phyloP scores from a whole-genome alignment of 2,329 filamentous ascomycete genomes.

The Lachnellula willkommii region DNA sequence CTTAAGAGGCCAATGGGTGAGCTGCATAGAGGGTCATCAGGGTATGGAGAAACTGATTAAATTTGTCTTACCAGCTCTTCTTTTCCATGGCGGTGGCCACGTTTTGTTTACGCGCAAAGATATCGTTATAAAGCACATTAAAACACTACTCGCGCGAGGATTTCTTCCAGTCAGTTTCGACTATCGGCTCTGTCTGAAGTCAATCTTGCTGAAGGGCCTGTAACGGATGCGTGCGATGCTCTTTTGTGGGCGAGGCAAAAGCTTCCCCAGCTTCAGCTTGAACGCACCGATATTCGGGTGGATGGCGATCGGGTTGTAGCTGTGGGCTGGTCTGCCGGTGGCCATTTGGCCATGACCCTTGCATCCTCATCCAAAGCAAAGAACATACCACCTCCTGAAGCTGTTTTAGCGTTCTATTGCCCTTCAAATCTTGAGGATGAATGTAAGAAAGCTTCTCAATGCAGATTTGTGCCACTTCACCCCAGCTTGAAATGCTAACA shows the following conservation, averaged over 20 bases:
- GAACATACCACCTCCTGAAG: constrained; percentile 36
- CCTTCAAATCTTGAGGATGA: constrained; percentile 37
- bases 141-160: constrained; percentile 34
- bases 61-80: constrained; percentile 30
- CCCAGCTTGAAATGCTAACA: constrained; percentile 4
- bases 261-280: constrained; percentile 29
- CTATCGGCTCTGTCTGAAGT: constrained; percentile 46
- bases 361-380: constrained; percentile 33
- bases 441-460: constrained; percentile 7
- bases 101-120: constrained; percentile 36
- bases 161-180: constrained; percentile 46
- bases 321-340: constrained; percentile 47
- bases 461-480: not conserved
- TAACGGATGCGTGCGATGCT: constrained; percentile 42
- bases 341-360: constrained; percentile 40
- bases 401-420: constrained; percentile 42
- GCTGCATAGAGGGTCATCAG: not conserved
- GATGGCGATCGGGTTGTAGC: constrained; percentile 34
- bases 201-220: constrained; percentile 40
- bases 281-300: constrained; percentile 11
- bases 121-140: constrained; percentile 34
- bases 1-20: constrained; percentile 1
- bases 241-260: constrained; percentile 35
- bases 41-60: not conserved
- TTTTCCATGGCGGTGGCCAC: constrained; percentile 42